phyloP scores from a whole-genome alignment of 164 flowering plant genomes.

The Berberis thunbergii region DNA sequence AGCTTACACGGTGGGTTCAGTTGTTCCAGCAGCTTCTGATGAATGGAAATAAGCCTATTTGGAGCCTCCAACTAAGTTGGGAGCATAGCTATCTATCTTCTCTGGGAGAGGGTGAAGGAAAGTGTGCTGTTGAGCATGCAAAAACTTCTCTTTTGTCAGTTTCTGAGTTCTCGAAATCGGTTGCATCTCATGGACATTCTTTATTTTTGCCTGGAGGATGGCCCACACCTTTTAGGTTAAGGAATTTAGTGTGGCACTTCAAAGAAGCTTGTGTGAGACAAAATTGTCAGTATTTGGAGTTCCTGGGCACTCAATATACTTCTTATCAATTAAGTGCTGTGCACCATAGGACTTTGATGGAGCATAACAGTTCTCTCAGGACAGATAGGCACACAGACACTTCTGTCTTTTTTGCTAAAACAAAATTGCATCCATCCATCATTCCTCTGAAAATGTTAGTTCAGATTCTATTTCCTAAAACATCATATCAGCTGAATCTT shows the following conservation, averaged over 20 bases:
- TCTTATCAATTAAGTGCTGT: conserved; percentile 19
- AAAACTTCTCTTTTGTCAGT: conserved; percentile 29
- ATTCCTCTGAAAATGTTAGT: conserved; percentile 22
- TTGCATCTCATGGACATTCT: conserved; percentile 18
- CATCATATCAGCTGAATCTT: conserved; percentile 5
- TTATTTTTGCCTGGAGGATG: conserved; percentile 84
- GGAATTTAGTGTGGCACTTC: conserved; percentile 41
- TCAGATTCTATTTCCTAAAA: conserved; percentile 31
- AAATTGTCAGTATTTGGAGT: conserved; percentile 68
- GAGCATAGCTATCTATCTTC: conserved; percentile 83
- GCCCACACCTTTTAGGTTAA: conserved; percentile 55
- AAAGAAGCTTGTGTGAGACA: conserved; percentile 52
- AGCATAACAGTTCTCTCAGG: conserved; percentile 6
- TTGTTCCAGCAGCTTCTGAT: conserved; percentile 67
- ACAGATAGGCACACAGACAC: conserved; percentile 3
- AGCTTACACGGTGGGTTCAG: conserved; percentile 84
- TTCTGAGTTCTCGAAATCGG: conserved; percentile 11
- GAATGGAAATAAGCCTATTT: conserved; percentile 48
- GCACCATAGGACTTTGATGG: not conserved
- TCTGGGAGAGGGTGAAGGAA: conserved; percentile 61
- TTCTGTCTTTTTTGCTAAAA: conserved; percentile 19
- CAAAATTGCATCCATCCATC: conserved; percentile 6
- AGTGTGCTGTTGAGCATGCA: conserved; percentile 36
- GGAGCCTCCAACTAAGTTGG: conserved; percentile 87
- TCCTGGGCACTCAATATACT: conserved; percentile 53